phyloP scores from a whole-genome alignment of 129 eudicot species.

The Smallanthus sonchifolius region DNA sequence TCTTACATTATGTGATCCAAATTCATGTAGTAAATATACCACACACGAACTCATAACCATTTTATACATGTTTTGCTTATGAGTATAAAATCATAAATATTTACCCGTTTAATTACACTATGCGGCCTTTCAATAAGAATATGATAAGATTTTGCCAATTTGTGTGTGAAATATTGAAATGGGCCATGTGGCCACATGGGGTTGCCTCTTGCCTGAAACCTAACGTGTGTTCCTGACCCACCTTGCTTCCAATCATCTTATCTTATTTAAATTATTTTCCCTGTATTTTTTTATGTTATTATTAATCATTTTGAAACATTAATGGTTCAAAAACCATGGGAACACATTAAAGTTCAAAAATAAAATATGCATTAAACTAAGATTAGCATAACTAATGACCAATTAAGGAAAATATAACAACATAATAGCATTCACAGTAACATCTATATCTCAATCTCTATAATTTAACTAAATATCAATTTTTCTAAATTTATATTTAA shows the following conservation, averaged over 20 bases:
- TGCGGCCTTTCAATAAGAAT: background rate
- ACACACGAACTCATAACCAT: background rate
- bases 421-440: too few species aligned
- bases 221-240: conserved; percentile 77
- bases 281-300: background rate
- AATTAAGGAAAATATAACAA: background rate
- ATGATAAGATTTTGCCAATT: conserved; percentile 4
- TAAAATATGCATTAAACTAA: too few species aligned
- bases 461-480: too few species aligned
- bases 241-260: conserved; percentile 34
- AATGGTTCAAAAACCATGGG: conserved; percentile 9
- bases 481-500: too few species aligned
- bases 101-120: background rate
- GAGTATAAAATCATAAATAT: background rate
- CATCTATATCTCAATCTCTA: too few species aligned
- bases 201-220: conserved; percentile 45
- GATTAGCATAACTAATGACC: too few species aligned
- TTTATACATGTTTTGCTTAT: background rate
- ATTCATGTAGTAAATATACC: background rate
- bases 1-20: background rate
- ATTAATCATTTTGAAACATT: conserved; percentile 13
- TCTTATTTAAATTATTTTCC: background rate
- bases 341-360: background rate
- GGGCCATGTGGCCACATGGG: conserved; percentile 97
- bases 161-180: conserved; percentile 21